These are phyloP conservation scores for Debaryomyces maramus DNA, from an alignment of 805 yeast species.

Conservation along the genomic window DNA sequence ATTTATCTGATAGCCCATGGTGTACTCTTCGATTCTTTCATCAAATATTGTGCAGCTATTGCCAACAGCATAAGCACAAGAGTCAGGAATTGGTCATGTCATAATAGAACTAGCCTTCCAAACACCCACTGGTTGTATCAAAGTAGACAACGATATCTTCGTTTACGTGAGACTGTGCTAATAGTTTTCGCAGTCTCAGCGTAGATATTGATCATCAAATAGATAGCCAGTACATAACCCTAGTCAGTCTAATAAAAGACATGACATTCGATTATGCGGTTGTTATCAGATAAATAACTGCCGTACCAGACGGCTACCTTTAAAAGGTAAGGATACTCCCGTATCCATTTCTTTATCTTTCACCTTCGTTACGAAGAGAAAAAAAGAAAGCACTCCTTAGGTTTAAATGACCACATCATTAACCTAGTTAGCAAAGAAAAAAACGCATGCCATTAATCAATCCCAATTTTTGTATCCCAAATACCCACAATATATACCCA, in stretches of 20 bases:
- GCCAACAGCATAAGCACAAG: no score
- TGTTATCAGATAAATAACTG: neutral
- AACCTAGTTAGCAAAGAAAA: slow-evolving; percentile 3
- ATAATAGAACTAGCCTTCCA: no score
- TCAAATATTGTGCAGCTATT: no score
- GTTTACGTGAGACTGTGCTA: no score
- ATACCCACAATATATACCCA: neutral
- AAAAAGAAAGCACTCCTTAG: slow-evolving; percentile 4
- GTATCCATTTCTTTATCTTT: neutral
- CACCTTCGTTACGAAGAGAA: neutral
- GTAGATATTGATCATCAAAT: no score
- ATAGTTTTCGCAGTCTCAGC: no score
- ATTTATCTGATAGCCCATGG: neutral
- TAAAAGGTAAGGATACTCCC: neutral
- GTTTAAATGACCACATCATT: neutral
- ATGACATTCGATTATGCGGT: neutral
- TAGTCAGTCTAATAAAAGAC: no score
- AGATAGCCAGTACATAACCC: no score
- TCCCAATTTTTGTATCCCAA: neutral
- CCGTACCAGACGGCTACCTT: slow-evolving; percentile 1
- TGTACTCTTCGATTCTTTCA: no score
- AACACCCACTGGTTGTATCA: no score
- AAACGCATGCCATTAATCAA: neutral
- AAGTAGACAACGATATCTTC: no score
- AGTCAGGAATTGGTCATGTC: no score